Base-by-base conservation (phyloP, 306 rosid genomes). In the Cicer judaicum region DNA sequence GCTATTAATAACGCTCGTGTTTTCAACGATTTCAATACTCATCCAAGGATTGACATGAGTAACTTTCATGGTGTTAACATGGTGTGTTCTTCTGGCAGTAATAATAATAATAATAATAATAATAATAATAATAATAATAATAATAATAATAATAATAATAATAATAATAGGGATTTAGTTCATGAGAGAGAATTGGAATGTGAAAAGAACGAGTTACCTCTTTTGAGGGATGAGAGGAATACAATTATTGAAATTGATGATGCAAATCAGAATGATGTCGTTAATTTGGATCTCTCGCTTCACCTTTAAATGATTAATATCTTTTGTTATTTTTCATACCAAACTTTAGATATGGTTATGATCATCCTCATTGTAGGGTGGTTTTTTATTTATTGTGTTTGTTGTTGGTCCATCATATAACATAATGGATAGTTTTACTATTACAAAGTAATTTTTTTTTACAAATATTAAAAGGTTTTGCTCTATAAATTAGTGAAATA, bases 271-370 rank as follows among this genome's bases (percentile, higher is more conserved):
- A 21, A 60, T 8, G 36, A 53, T 34, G 47, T 68, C 38, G 61
- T 69, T 1, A 24, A 64, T 61, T 18, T 80, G 39, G 88, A 85
- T 79, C 82, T 82, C 43, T 81, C 75, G 0, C 84, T 83, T 11
- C 85, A 75, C 75, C 86, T 87, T 14, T 87, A 79, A 77, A 71
- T 49, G 16, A 49, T 13, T 7, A 48, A 49, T 49, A 5, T 49
- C 54, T 13, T 5, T 5, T 49, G 6, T 49, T 13, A 6, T 49
- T 49, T 13, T 1, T n/a, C 24, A 21, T 21, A 21, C 24, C 24
- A 21, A 21, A 21, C 24, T 21, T 21, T 21, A 19, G 21, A 21
- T 21, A 21, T 21, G 24, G 24, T 21, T 21, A 21, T 21, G 2
- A n/a, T n/a, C n/a, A 21, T 21, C 24, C 24, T 21, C 2, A 21